phyloP scores from a whole-genome alignment of 768 basidiomycete genomes.

The Boletus sp. region DNA sequence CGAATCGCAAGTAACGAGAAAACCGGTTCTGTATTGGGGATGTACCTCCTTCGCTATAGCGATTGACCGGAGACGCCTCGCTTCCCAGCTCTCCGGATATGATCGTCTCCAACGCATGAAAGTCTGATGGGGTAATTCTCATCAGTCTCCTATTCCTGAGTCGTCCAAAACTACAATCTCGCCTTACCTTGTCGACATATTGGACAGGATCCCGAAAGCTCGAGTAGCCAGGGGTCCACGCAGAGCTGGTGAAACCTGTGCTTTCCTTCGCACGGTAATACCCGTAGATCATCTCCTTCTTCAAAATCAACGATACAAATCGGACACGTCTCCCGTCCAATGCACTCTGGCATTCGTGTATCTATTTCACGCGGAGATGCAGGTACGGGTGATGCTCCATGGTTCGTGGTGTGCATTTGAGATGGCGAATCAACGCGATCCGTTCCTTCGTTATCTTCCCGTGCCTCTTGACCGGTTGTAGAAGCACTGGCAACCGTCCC shows the following conservation, averaged over 20 bases:
- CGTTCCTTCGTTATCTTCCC: slow-evolving; percentile 4
- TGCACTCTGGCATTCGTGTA: slow-evolving; percentile 57
- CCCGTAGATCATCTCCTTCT: slow-evolving; percentile 86
- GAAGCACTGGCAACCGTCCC: not conserved
- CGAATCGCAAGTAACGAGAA: slow-evolving; percentile 56
- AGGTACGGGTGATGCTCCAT: not conserved
- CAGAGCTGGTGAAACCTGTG: slow-evolving; percentile 89
- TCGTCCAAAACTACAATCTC: not conserved
- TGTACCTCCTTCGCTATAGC: slow-evolving; percentile 14
- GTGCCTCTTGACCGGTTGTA: not conserved
- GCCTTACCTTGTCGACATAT: slow-evolving; percentile 82
- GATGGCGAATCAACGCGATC: slow-evolving; percentile 4
- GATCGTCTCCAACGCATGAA: slow-evolving; percentile 59
- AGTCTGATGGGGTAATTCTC: slow-evolving; percentile 38
- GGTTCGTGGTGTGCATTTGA: not conserved
- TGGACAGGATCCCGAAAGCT: slow-evolving; percentile 87
- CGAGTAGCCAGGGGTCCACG: slow-evolving; percentile 91
- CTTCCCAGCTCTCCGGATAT: slow-evolving; percentile 35
- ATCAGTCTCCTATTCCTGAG: not conserved
- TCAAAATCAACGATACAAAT: slow-evolving; percentile 95
- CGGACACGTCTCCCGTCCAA: slow-evolving; percentile 85
- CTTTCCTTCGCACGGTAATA: slow-evolving; percentile 87
- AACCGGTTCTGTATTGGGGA: slow-evolving; percentile 41
- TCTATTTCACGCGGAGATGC: slow-evolving; percentile 22
- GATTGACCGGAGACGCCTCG: slow-evolving; percentile 6